Evolutionary conservation across 164 flowering plant genomes (phyloP).

Genomic region (Nymphaea thermarum): DNA sequence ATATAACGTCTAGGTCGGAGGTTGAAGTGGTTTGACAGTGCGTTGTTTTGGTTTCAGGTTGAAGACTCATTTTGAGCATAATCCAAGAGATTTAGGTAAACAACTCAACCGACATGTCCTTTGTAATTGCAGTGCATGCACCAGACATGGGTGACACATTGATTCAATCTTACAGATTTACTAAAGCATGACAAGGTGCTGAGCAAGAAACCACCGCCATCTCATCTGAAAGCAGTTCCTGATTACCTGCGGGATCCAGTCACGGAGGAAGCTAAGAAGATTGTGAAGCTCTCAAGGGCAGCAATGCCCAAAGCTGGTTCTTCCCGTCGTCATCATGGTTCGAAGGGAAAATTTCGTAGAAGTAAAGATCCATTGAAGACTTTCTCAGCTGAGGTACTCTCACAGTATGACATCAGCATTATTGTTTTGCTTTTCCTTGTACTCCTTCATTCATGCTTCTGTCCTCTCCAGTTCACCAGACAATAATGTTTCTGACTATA

Average conservation of each 20-base stretch:
- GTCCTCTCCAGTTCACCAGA: no score
- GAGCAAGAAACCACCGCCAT: conserved; percentile 69
- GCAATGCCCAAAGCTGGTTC: conserved; percentile 64
- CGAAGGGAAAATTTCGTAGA: conserved; percentile 36
- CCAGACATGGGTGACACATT: background rate
- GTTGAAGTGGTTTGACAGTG: background rate
- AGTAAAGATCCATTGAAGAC: conserved; percentile 71
- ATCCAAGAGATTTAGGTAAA: conserved; percentile 86
- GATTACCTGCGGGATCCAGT: conserved; percentile 75
- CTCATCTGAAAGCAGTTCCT: conserved; percentile 69
- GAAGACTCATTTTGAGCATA: conserved; percentile 82
- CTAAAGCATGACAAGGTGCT: conserved; percentile 86
- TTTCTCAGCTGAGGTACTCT: conserved; percentile 60
- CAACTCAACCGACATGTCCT: background rate
- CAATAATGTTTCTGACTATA: background rate
- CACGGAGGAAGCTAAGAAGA: conserved; percentile 79
- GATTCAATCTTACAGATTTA: conserved; percentile 36
- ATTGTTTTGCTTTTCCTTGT: no score
- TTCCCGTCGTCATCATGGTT: conserved; percentile 20
- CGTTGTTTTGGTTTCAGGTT: conserved; percentile 32
- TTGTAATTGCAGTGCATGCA: background rate
- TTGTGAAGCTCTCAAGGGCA: conserved; percentile 79
- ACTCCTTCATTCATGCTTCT: no score
- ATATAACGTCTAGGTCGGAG: no score
- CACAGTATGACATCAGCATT: background rate